A percentile compares a stretch with the other conserved stretches of the same genome.
Conservation (phyloP, 2,329 filamentous ascomycete genomes). For the Rutstroemia sydowiana region DNA sequence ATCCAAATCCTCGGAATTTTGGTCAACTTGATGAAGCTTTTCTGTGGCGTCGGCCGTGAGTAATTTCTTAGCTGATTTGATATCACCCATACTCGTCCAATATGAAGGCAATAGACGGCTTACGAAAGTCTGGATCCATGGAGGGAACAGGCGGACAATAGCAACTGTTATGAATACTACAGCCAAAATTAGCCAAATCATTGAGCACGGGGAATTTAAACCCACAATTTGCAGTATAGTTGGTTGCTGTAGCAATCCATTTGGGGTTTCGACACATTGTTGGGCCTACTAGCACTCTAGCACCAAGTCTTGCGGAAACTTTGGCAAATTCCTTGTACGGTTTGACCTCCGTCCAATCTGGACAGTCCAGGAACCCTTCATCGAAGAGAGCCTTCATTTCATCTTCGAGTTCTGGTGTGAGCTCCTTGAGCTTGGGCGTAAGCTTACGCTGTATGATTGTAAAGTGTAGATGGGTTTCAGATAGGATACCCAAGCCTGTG, state of each 20-base stretch:
- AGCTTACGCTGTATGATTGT: constrained; percentile 1
- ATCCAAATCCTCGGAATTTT: too few species aligned
- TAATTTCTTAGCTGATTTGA: neutral
- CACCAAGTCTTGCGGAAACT: neutral
- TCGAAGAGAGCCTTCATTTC: neutral
- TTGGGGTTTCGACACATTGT: neutral
- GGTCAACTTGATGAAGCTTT: too few species aligned
- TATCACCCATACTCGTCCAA: neutral
- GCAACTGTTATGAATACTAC: constrained; percentile 1
- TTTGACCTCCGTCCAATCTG: neutral
- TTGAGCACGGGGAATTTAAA: neutral
- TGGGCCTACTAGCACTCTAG: neutral
- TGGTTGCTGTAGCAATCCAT: neutral
- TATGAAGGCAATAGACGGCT: neutral
- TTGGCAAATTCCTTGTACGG: neutral
- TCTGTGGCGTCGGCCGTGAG: too few species aligned
- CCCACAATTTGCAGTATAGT: neutral
- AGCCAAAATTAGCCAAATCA: neutral
- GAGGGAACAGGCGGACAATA: neutral
- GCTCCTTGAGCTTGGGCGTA: neutral
- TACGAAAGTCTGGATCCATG: neutral
- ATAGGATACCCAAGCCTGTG: neutral
- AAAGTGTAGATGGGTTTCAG: neutral
- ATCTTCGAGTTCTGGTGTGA: neutral
- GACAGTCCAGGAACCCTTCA: neutral